These are phyloP conservation scores for Bisporella sp. DNA, from an alignment of 2,329 filamentous ascomycete species.

Conservation along the genomic window DNA sequence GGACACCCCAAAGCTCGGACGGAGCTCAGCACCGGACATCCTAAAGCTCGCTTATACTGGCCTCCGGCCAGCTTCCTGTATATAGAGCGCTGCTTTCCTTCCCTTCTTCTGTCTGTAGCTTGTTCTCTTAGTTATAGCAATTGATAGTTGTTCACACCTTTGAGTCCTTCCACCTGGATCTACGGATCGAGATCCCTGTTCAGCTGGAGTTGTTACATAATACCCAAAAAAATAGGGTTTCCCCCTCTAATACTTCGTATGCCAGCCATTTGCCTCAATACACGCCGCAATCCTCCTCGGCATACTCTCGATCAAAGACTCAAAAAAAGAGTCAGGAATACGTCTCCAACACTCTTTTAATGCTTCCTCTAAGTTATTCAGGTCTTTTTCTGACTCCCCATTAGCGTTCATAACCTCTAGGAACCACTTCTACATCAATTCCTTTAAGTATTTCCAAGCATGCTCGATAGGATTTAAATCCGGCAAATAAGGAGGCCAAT, in stretches of 20 bases:
- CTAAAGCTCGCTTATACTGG: too few relatives aligned
- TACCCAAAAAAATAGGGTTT: too few relatives aligned
- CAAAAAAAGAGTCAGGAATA: neutral
- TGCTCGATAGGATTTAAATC: neutral
- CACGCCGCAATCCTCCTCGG: conserved; percentile 1
- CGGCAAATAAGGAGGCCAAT: neutral
- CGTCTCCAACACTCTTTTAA: neutral
- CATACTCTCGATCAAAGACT: conserved; percentile 7
- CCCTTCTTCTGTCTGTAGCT: too few relatives aligned
- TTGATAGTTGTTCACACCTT: too few relatives aligned
- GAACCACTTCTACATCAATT: neutral
- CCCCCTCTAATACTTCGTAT: conserved; percentile 3
- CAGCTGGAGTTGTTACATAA: too few relatives aligned
- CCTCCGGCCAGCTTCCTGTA: too few relatives aligned
- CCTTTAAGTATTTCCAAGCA: neutral
- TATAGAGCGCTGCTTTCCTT: too few relatives aligned
- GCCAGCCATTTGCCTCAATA: conserved; percentile 3
- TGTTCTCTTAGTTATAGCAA: too few relatives aligned
- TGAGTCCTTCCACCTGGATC: too few relatives aligned
- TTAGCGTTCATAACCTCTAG: neutral
- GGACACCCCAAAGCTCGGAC: too few relatives aligned
- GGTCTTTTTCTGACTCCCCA: neutral
- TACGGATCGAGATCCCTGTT: too few relatives aligned
- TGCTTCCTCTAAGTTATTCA: neutral
- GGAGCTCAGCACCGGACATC: too few relatives aligned